Evolutionary conservation across 371 early-diverging fungal species (phyloP), one percentile per base, ranked within the genome.

Genomic region (Mucor indicus): DNA sequence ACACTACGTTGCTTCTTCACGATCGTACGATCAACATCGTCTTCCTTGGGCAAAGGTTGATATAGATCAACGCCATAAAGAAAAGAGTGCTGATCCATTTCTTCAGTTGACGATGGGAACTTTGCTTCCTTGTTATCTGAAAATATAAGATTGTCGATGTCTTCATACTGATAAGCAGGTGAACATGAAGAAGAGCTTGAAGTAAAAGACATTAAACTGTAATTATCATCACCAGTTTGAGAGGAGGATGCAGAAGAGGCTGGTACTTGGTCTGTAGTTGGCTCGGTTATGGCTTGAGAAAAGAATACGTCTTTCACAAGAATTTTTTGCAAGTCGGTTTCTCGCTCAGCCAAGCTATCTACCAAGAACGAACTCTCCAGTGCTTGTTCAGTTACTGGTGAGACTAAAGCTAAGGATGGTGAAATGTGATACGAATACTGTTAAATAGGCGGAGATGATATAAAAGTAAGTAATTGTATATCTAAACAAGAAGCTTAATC

Each of bases 261-360:
- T 12, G 4, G 6, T 33, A 6, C n/a, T 4, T 8, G 4, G 15
- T 6, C 20, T 6, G 4, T 8, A n/a, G n/a, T n/a, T n/a, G n/a
- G n/a, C 15, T 37, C 48, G 19, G 17, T 40, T 49, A 53, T 44
- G 16, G 61, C 51, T 24, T 55, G 55, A 3, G 61, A 61, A 48
- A 61, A 61, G 38, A 61, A 61, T 0, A 61, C 61, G 37, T 61
- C 61, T 40, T 61, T 61, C 1, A 61, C 61, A 10, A 61, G 50
- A 15, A 51, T 50, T 37, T 51, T 57, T 35, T 50, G 40, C 16
- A 50, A 22, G 3, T 44, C 33, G 4, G 20, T 17, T 33, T 44
- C 44, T 33, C 33, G 23, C 20, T 31, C 24, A 21, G 44, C 23
- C 44, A 43, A 43, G 1, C 23, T 15, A n/a, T 39, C 20, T n/a